Percentiles rank a stretch among this genome's conserved stretches.
phyloP scores from a whole-genome alignment of 2,329 filamentous ascomycete genomes.

The Aspergillus jensenii region DNA sequence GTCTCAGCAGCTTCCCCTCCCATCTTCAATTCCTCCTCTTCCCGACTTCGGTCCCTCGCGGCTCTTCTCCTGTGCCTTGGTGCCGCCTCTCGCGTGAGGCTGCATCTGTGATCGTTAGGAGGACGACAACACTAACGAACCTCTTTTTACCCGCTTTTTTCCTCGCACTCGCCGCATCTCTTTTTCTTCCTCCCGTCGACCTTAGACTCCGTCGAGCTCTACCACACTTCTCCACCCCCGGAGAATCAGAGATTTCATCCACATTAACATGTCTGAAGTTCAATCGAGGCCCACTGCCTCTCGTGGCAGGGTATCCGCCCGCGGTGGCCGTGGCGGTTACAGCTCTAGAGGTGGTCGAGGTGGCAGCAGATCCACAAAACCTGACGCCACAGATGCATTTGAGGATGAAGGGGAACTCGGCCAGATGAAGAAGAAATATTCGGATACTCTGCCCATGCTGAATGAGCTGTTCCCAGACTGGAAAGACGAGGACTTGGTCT shows the following conservation, averaged over 20 bases:
- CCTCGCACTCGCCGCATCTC: slow-evolving; percentile 31
- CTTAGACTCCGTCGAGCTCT: slow-evolving; percentile 18
- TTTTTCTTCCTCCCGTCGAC: slow-evolving; percentile 29
- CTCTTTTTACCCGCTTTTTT: slow-evolving; percentile 28
- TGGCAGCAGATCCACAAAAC: slow-evolving; percentile 67
- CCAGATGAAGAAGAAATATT: slow-evolving; percentile 87
- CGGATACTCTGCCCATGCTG: slow-evolving; percentile 73
- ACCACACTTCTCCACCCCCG: slow-evolving; percentile 26
- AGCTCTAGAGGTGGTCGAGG: slow-evolving; percentile 70
- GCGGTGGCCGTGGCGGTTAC: slow-evolving; percentile 79
- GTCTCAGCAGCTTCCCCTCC: slow-evolving; percentile 16
- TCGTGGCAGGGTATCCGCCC: slow-evolving; percentile 85
- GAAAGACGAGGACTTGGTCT: slow-evolving; percentile 92
- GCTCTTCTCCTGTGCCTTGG: slow-evolving; percentile 33
- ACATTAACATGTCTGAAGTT: slow-evolving; percentile 83
- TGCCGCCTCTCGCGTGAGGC: slow-evolving; percentile 40
- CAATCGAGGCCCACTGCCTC: slow-evolving; percentile 78
- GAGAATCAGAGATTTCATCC: slow-evolving; percentile 31
- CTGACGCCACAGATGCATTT: slow-evolving; percentile 67
- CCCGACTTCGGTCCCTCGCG: slow-evolving; percentile 19
- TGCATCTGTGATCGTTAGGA: slow-evolving; percentile 34
- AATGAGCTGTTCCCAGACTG: slow-evolving; percentile 94
- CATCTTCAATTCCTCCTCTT: slow-evolving; percentile 19
- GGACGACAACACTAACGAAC: slow-evolving; percentile 25
- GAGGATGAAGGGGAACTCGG: slow-evolving; percentile 87